These are phyloP conservation scores for Isabelozyma pseudorhagii DNA, from an alignment of 805 yeast species.

Conservation along the genomic window DNA sequence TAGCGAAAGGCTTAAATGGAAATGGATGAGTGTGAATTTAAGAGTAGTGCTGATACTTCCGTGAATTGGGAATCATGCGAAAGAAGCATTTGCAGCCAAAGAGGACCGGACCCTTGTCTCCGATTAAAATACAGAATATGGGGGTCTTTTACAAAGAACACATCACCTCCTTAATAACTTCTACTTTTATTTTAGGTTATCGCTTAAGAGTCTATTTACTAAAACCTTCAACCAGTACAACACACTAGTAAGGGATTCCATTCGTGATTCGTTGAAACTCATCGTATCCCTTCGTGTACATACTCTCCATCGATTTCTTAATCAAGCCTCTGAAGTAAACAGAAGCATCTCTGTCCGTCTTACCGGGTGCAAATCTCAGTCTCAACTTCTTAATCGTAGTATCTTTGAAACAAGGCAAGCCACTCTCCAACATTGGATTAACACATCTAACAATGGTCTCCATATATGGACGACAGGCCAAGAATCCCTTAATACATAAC, in stretches of 20 bases:
- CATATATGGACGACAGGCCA: constrained; percentile 85
- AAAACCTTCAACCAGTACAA: not conserved
- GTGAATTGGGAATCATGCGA: too few species aligned
- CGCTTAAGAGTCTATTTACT: too few species aligned
- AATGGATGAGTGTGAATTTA: too few species aligned
- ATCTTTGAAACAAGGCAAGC: constrained; percentile 93
- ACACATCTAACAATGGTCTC: constrained; percentile 83
- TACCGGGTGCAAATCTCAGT: constrained; percentile 75
- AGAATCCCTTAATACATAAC: constrained; percentile 86
- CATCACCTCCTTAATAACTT: too few species aligned
- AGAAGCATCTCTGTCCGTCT: constrained; percentile 84
- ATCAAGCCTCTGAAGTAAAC: constrained; percentile 70
- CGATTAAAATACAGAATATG: too few species aligned
- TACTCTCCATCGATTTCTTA: constrained; percentile 77
- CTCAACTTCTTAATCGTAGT: constrained; percentile 77
- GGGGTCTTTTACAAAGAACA: too few species aligned
- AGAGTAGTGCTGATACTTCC: too few species aligned
- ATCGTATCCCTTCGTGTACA: constrained; percentile 91
- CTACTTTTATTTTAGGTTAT: too few species aligned
- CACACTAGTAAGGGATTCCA: constrained; percentile 82
- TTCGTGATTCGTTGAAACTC: constrained; percentile 95
- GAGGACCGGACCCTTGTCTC: too few species aligned
- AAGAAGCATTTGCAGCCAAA: too few species aligned
- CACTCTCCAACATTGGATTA: constrained; percentile 89
- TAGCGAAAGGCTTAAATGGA: too few species aligned